Conservation (phyloP, 179 eudicot genomes). For the Carnegiea gigantea region DNA sequence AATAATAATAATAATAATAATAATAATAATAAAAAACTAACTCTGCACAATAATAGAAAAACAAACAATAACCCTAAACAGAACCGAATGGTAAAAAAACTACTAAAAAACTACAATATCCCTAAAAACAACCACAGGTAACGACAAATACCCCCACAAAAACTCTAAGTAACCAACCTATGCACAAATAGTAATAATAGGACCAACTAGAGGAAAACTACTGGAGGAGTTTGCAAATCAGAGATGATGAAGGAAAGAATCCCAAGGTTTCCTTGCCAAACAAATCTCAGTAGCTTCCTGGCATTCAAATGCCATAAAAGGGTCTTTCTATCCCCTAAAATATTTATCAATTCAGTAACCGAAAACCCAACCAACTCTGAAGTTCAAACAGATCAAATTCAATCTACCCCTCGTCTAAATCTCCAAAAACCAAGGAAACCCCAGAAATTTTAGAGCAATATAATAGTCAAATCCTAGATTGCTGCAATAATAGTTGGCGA, state of each 20-base stretch:
- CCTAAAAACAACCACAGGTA: too few relatives aligned
- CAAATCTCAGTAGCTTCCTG: conserved; percentile 39
- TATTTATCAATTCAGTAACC: conserved; percentile 12
- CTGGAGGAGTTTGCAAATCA: conserved; percentile 29
- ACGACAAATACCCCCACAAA: too few relatives aligned
- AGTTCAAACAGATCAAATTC: background rate
- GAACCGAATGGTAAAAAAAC: too few relatives aligned
- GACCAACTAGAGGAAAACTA: background rate
- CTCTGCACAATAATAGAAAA: too few relatives aligned
- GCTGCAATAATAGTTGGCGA: background rate
- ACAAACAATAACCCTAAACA: too few relatives aligned
- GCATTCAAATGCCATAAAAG: too few relatives aligned
- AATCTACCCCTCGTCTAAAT: background rate
- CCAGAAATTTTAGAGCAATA: background rate
- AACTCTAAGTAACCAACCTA: too few relatives aligned
- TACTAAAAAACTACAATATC: too few relatives aligned
- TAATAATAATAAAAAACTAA: too few relatives aligned
- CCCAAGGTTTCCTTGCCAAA: conserved; percentile 35
- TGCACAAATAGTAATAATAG: too few relatives aligned
- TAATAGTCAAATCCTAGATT: background rate
- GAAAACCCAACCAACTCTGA: conserved; percentile 5
- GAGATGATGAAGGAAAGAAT: conserved; percentile 31
- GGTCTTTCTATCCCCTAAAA: conserved; percentile 27
- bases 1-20: too few relatives aligned
- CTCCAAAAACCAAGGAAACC: background rate